These are phyloP conservation scores for Podospora pseudoanserina DNA, from an alignment of 495 filamentous ascomycete species.

Conservation along the genomic window DNA sequence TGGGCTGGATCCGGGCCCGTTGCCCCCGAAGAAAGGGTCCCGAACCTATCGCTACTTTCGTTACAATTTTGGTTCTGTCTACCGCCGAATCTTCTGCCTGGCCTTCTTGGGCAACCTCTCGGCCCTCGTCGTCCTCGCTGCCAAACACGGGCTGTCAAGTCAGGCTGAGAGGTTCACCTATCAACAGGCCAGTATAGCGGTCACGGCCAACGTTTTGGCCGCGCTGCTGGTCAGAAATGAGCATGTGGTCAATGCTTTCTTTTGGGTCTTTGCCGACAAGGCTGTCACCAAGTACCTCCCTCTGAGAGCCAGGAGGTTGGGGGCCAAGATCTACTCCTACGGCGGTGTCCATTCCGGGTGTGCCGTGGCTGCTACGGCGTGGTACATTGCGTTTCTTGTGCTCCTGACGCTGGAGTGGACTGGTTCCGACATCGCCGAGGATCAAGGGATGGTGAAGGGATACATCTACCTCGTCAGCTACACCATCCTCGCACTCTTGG, in stretches of 20 bases:
- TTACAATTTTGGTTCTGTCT: constrained; percentile 38
- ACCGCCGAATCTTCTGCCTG: constrained; percentile 36
- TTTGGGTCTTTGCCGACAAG: constrained; percentile 49
- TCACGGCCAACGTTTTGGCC: constrained; percentile 47
- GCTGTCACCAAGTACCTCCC: constrained; percentile 56
- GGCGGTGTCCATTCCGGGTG: constrained; percentile 75
- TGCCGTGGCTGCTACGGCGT: constrained; percentile 62
- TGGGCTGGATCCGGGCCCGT: constrained; percentile 17
- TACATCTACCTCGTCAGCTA: constrained; percentile 45
- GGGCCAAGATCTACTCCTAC: constrained; percentile 72
- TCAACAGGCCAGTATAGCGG: constrained; percentile 34
- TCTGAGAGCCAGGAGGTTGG: constrained; percentile 58
- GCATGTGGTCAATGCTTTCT: constrained; percentile 69
- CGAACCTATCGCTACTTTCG: constrained; percentile 32
- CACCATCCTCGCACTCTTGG: constrained; percentile 40
- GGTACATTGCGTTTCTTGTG: constrained; percentile 57
- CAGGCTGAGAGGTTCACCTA: constrained; percentile 19
- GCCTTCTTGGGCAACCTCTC: constrained; percentile 31
- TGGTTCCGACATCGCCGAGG: constrained; percentile 30
- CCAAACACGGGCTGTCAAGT: background rate
- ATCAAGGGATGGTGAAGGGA: constrained; percentile 41
- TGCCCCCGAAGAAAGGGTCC: constrained; percentile 31
- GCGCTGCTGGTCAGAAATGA: constrained; percentile 65
- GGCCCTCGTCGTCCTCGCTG: constrained; percentile 23
- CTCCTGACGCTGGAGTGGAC: constrained; percentile 36